Percentiles rank a stretch among this genome's conserved stretches.
phyloP scores from a whole-genome alignment of 2,329 filamentous ascomycete species.

The Sporothrix sp. region DNA sequence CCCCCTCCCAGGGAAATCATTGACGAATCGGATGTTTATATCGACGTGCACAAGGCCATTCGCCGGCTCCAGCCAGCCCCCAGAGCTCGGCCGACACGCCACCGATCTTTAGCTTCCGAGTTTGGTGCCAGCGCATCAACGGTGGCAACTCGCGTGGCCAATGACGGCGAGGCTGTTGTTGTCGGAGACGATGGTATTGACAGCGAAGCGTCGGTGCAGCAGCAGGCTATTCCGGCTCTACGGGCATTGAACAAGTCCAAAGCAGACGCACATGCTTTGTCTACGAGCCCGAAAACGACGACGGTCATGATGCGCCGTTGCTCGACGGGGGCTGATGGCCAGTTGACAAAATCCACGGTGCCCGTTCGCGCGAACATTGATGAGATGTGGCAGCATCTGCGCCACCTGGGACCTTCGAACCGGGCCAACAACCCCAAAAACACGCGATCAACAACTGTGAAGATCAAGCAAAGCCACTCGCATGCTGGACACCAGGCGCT shows the following conservation, averaged over 20 bases:
- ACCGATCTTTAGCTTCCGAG: constrained; percentile 23
- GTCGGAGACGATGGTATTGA: constrained; percentile 20
- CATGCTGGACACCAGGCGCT: constrained; percentile 4
- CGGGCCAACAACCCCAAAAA: constrained; percentile 54
- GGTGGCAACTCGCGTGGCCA: constrained; percentile 22
- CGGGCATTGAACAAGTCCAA: constrained; percentile 13
- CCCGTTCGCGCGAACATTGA: constrained; percentile 51
- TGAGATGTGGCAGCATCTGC: constrained; percentile 54
- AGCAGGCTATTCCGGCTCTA: constrained; percentile 28
- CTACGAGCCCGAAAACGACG: constrained; percentile 41
- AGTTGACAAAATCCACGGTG: constrained; percentile 36
- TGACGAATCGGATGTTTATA: constrained; percentile 95
- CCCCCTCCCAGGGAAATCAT: constrained; percentile 69
- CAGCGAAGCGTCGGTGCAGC: constrained; percentile 16
- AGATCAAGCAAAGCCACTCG: constrained; percentile 42
- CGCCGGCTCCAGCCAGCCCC: constrained; percentile 79
- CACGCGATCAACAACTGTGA: constrained; percentile 53
- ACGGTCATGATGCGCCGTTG: constrained; percentile 51
- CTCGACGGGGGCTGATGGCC: constrained; percentile 46
- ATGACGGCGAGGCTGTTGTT: too few species aligned
- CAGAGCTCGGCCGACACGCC: constrained; percentile 49
- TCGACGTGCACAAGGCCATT: constrained; percentile 97
- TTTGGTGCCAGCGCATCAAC: constrained; percentile 17
- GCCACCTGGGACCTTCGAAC: constrained; percentile 57
- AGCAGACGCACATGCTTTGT: constrained; percentile 30